Base-by-base conservation (phyloP, 441 rosid species). In the Metrosideros polymorpha region DNA sequence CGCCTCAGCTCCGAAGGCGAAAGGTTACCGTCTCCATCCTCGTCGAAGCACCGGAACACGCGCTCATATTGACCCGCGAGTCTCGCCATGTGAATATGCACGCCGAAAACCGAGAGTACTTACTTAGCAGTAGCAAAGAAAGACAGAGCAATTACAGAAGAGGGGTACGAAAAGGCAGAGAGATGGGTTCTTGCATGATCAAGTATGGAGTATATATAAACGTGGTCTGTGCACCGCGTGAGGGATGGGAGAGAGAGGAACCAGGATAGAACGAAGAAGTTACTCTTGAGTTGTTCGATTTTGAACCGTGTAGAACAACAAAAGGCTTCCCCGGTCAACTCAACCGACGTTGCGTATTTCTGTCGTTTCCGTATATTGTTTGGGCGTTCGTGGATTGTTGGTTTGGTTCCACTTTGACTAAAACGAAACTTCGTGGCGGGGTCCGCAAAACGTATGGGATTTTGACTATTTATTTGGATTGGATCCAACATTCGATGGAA, bases 21-120 rank as follows among this genome's bases (percentile, higher is more conserved):
- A 24, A 95, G 89, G 85, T 92, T 96, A 54, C 95, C 93, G 19
- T 94, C 92, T n/a, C 93, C 93, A 45, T 90, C 87, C 52, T 83
- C 87, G 51, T 92, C 96, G 3, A 96, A 91, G 84, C 91, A 89
- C 18, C 82, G 55, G n/a, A 94, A 87, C 57, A 92, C 86, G 1
- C 85, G 79, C 47, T 91, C 89, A 17, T 89, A 89, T 6, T 87
- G 90, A n/a, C 57, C 87, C 7, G 49, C 84, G 4, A 42, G 83
- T 39, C 12, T 50, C 91, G 79, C 90, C 35, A 63, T 49, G 30
- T 29, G 12, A 5, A 1, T 24, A 19, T 1, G 79, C 6, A 3
- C n/a, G 3, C 79, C 4, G 8, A 39, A 22, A 10, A 19, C 15
- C 1, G 15, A 35, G 47, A 35, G n/a, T 4, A 25, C 6, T 35